phyloP scores from a whole-genome alignment of 2,329 filamentous ascomycete genomes.

The Massarina eburnea region DNA sequence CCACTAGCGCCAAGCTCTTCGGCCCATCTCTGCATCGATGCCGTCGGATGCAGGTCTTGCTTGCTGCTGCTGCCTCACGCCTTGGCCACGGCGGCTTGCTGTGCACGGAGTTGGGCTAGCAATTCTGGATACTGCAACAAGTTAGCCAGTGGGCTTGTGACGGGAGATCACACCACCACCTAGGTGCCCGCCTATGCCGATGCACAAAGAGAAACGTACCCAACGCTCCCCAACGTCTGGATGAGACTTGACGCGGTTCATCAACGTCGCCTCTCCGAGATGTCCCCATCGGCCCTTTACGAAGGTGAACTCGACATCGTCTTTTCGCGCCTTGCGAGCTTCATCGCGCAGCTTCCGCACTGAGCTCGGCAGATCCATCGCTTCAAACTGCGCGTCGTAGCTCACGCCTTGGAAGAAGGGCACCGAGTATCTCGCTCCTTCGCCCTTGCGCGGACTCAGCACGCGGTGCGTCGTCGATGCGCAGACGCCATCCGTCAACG shows the following conservation, averaged over 20 bases:
- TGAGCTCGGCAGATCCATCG: conserved; percentile 67
- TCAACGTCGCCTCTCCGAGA: conserved; percentile 79
- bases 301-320: conserved; percentile 86
- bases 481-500: conserved; percentile 80
- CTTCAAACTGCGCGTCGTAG: conserved; percentile 77
- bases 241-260: conserved; percentile 84
- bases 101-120: conserved; percentile 44
- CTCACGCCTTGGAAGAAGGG: conserved; percentile 89
- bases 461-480: conserved; percentile 81
- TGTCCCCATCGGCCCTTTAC: conserved; percentile 65
- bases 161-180: too few relatives aligned
- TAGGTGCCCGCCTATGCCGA: too few relatives aligned
- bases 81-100: conserved; percentile 31
- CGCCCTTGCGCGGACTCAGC: conserved; percentile 68
- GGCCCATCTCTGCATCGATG: too few relatives aligned
- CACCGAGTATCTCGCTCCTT: conserved; percentile 74
- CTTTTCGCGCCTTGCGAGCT: conserved; percentile 61
- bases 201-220: conserved; percentile 36
- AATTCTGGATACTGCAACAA: conserved; percentile 47
- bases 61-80: not conserved
- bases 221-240: conserved; percentile 83
- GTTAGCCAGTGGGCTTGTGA: conserved; percentile 5
- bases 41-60: too few relatives aligned
- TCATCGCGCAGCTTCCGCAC: conserved; percentile 64
- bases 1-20: too few relatives aligned